Evolutionary conservation across 2,329 filamentous ascomycete species (phyloP), one percentile per base, ranked within the genome.

Genomic region (Fusarium floridanum): DNA sequence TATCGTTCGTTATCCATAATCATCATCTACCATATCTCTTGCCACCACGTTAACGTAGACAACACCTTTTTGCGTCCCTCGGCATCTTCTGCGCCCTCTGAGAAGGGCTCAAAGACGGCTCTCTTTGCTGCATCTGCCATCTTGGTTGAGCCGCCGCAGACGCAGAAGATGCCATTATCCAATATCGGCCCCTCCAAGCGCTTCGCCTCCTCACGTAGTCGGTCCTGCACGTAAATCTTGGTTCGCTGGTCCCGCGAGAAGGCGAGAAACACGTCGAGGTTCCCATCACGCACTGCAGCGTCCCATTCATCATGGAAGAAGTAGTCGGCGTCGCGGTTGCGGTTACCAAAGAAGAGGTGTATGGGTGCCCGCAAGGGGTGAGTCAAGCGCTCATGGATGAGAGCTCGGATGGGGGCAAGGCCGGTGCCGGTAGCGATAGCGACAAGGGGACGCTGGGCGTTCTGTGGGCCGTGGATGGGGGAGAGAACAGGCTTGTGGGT

Each of bases 401-500:
- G 87, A 6, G 93, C 90, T 4, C 95, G 91, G 78, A 98, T 91
- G 0, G 96, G 95, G 1, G 95, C 96, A 36, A 98, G 86, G 8
- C 95, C 95, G 0, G 95, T 98, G 4, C 95, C 95, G 0, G 95
- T 94, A 2, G 92, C 95, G 63, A 98, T 90, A 78, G 95, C 91
- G 37, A 98, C 86, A 9, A 95, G 88, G 0, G 95, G 93, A 1
- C 84, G 82, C 36, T 74, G 77, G 50, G 81, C 80, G 27, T 83
- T 81, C 20, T 77, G 73, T 6, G 84, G 39, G 73, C 85, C 72
- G 81, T 84, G 76, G 80, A 87, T 75, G 82, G 85, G 79, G 82
- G 79, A 80, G 65, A 83, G 78, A 65, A 84, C 86, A 84, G 71
- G 88, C 85, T 80, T 88, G 84, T 84, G 88, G 83, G 73, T 92